Evolutionary conservation across 2,329 filamentous ascomycete species (phyloP).

Genomic region (Phaeomoniella chlamydospora): DNA sequence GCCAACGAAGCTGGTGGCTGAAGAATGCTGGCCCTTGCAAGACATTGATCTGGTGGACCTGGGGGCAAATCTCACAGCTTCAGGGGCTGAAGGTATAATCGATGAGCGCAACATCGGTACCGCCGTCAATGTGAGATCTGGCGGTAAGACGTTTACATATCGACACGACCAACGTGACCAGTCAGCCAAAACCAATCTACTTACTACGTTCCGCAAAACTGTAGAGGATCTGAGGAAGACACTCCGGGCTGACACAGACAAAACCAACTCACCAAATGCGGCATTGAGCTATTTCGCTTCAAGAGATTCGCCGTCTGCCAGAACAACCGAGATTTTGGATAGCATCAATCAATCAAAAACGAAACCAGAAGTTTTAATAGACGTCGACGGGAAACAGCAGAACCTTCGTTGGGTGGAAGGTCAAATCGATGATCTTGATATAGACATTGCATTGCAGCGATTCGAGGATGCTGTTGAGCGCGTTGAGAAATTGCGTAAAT

Average conservation of each 20-base stretch:
- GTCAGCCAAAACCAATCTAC: constrained; percentile 62
- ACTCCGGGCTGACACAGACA: constrained; percentile 73
- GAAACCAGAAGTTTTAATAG: constrained; percentile 60
- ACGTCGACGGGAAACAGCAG: constrained; percentile 92
- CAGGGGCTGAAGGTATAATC: constrained; percentile 21
- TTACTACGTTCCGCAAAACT: constrained; percentile 84
- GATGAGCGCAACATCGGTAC: constrained; percentile 54
- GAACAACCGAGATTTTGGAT: constrained; percentile 69
- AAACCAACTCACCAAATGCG: constrained; percentile 70
- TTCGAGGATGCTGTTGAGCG: constrained; percentile 73
- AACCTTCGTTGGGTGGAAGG: constrained; percentile 91
- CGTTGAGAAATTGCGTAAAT: constrained; percentile 69
- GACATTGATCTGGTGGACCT: constrained; percentile 91
- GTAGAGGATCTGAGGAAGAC: constrained; percentile 82
- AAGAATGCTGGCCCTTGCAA: constrained; percentile 84
- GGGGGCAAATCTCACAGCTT: constrained; percentile 33
- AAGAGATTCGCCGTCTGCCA: constrained; percentile 59
- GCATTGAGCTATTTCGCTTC: constrained; percentile 76
- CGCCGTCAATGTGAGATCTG: constrained; percentile 81
- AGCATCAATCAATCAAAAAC: constrained; percentile 66
- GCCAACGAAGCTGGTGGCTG: constrained; percentile 68
- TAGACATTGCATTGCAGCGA: constrained; percentile 79
- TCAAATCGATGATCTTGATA: constrained; percentile 91
- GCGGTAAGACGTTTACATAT: constrained; percentile 87
- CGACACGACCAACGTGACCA: constrained; percentile 71